These are phyloP conservation scores for Xylaria arbuscula DNA, from an alignment of 2,329 filamentous ascomycete genomes.

Conservation along the genomic window DNA sequence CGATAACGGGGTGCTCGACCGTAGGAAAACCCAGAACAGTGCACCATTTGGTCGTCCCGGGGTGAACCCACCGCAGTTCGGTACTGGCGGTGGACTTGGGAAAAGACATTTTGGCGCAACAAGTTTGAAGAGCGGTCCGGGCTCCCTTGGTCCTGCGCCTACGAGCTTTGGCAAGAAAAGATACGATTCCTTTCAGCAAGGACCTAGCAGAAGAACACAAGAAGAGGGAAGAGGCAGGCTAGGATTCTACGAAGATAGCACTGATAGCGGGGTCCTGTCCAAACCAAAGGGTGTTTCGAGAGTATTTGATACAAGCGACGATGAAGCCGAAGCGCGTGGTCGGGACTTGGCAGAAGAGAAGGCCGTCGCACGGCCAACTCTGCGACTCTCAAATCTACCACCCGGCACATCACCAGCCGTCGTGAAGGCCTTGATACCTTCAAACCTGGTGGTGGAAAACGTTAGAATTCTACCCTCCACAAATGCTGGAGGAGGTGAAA, in stretches of 20 bases:
- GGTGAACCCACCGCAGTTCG: constrained; percentile 47
- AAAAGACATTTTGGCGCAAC: constrained; percentile 75
- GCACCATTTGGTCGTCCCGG: constrained; percentile 44
- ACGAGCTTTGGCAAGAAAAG: constrained; percentile 63
- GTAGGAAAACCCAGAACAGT: constrained; percentile 32
- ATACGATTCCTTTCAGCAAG: constrained; percentile 59
- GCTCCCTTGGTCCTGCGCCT: constrained; percentile 68
- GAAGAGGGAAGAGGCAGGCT: constrained; percentile 51
- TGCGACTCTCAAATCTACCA: constrained; percentile 70
- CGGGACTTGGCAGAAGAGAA: constrained; percentile 66
- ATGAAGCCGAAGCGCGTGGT: constrained; percentile 61
- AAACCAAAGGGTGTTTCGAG: constrained; percentile 71
- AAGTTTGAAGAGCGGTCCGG: constrained; percentile 69
- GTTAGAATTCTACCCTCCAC: constrained; percentile 74
- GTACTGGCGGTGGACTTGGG: constrained; percentile 50
- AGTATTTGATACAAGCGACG: constrained; percentile 77
- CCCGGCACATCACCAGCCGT: constrained; percentile 69
- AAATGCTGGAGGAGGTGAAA: constrained; percentile 66
- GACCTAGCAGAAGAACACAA: constrained; percentile 48
- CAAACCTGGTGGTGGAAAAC: constrained; percentile 73
- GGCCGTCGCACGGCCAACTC: constrained; percentile 70
- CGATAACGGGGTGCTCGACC: constrained; percentile 36
- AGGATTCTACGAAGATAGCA: constrained; percentile 56
- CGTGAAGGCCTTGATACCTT: constrained; percentile 69
- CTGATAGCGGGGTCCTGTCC: constrained; percentile 46